Conservation (phyloP, 768 basidiomycete genomes). For the Boletus vermiculosoides region DNA sequence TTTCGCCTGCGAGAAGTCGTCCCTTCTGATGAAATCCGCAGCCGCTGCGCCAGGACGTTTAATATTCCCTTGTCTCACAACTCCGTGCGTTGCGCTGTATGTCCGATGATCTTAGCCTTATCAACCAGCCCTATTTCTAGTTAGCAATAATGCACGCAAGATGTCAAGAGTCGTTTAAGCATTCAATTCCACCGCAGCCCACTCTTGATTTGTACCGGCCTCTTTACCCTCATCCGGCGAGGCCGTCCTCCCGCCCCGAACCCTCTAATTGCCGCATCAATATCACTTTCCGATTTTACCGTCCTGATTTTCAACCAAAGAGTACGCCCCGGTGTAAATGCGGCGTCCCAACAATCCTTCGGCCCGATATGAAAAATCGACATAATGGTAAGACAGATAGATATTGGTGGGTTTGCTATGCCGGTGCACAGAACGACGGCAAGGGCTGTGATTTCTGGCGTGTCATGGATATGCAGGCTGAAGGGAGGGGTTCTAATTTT, state of each 20-base stretch:
- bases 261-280: constrained; percentile 74
- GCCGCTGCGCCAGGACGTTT: constrained; percentile 66
- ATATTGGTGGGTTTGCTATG: constrained; percentile 80
- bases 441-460: constrained; percentile 79
- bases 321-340: constrained; percentile 74
- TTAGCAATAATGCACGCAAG: constrained; percentile 86
- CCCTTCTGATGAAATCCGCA: constrained; percentile 54
- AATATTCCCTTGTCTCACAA: constrained; percentile 78
- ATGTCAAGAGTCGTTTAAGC: constrained; percentile 81
- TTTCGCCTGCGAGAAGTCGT: constrained; percentile 80
- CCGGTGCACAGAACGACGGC: constrained; percentile 79
- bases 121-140: constrained; percentile 34
- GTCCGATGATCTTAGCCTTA: neutral
- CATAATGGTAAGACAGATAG: constrained; percentile 50
- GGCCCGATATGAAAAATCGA: constrained; percentile 78
- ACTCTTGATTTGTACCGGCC: constrained; percentile 74
- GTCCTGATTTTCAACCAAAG: constrained; percentile 72
- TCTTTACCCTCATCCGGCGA: constrained; percentile 39
- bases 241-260: constrained; percentile 28
- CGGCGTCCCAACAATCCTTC: constrained; percentile 63
- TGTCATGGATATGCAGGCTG: constrained; percentile 64
- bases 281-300: constrained; percentile 83
- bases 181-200: constrained; percentile 69
- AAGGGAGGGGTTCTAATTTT: constrained; percentile 57
- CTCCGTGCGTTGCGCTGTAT: constrained; percentile 49